Evolutionary conservation across 106 monocot species (phyloP).

Genomic region (Xerophyta viscosa): DNA sequence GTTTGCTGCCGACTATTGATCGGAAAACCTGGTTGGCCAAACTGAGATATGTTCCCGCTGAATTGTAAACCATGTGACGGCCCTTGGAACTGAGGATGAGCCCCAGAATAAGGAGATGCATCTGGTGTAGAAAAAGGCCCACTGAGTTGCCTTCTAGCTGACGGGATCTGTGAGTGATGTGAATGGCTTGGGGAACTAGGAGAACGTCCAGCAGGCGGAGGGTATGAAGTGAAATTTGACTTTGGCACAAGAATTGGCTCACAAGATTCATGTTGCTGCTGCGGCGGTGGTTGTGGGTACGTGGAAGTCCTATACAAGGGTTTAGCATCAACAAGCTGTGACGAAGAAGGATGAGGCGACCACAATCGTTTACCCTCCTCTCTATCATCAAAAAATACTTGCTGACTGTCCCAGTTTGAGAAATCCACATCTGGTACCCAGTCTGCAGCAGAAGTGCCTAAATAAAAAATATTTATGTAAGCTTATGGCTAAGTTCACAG

Average conservation of each 20-base stretch:
- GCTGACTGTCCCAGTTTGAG: slow-evolving; percentile 29
- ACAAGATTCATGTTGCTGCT: slow-evolving; percentile 12
- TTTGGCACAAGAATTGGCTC: slow-evolving; percentile 32
- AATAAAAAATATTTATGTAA: too few species aligned
- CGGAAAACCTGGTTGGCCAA: slow-evolving; percentile 12
- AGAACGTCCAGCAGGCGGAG: slow-evolving; percentile 24
- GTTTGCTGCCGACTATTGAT: slow-evolving; percentile 15
- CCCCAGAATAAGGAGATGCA: slow-evolving; percentile 11
- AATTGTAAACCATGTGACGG: slow-evolving; percentile 15
- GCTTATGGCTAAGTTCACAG: too few species aligned
- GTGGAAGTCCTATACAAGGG: slow-evolving; percentile 50
- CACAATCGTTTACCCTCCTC: slow-evolving; percentile 31
- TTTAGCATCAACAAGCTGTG: slow-evolving; percentile 16
- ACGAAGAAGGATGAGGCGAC: slow-evolving; percentile 29
- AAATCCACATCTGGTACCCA: slow-evolving; percentile 35
- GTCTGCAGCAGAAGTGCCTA: slow-evolving; percentile 32
- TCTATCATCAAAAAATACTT: slow-evolving; percentile 21
- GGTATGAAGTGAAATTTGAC: slow-evolving; percentile 21
- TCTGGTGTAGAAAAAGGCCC: slow-evolving; percentile 25
- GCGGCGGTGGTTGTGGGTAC: slow-evolving; percentile 37
- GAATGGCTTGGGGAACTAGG: slow-evolving; percentile 13
- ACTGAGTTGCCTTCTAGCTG: slow-evolving; percentile 10
- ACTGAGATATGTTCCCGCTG: slow-evolving; percentile 21
- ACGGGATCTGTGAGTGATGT: slow-evolving; percentile 17
- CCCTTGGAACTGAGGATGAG: slow-evolving; percentile 19